These are phyloP conservation scores for Teratosphaeria gauchensis DNA, from an alignment of 2,329 filamentous ascomycete species.

Conservation along the genomic window DNA sequence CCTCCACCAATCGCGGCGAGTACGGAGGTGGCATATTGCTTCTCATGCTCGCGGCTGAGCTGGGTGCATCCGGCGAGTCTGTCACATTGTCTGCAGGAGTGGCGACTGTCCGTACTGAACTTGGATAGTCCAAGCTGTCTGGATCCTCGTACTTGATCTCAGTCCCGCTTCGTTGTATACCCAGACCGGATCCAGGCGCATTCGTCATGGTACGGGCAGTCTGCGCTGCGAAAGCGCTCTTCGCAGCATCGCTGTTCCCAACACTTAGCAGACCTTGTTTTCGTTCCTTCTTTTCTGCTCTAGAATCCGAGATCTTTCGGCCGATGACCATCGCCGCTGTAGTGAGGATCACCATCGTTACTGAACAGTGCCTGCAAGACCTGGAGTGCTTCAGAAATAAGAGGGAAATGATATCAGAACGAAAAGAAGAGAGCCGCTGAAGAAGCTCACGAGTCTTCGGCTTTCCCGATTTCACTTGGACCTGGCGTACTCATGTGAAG, in stretches of 20 bases:
- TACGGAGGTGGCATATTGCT: background rate
- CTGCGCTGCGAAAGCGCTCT: slow-evolving; percentile 1
- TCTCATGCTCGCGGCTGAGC: background rate
- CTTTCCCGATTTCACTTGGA: background rate
- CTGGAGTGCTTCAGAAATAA: background rate
- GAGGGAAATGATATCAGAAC: background rate
- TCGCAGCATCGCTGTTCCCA: slow-evolving; percentile 2
- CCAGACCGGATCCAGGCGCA: background rate
- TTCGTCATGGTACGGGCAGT: background rate
- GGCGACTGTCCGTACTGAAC: too few species aligned
- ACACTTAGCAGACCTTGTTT: slow-evolving; percentile 4
- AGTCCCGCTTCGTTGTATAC: background rate
- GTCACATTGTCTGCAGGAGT: background rate
- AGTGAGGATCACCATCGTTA: slow-evolving; percentile 3
- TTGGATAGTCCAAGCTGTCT: background rate
- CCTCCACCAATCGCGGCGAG: background rate
- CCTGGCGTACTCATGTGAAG: background rate
- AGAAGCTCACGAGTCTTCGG: background rate
- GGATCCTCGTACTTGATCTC: slow-evolving; percentile 6
- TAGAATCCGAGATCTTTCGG: slow-evolving; percentile 2
- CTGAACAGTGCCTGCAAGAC: background rate
- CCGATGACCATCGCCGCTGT: background rate
- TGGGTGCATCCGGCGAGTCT: background rate
- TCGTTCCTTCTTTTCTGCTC: slow-evolving; percentile 2
- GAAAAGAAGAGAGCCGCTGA: background rate